Base-by-base conservation (phyloP, 2,329 filamentous ascomycete genomes). In the Davidsoniella eucalypti region DNA sequence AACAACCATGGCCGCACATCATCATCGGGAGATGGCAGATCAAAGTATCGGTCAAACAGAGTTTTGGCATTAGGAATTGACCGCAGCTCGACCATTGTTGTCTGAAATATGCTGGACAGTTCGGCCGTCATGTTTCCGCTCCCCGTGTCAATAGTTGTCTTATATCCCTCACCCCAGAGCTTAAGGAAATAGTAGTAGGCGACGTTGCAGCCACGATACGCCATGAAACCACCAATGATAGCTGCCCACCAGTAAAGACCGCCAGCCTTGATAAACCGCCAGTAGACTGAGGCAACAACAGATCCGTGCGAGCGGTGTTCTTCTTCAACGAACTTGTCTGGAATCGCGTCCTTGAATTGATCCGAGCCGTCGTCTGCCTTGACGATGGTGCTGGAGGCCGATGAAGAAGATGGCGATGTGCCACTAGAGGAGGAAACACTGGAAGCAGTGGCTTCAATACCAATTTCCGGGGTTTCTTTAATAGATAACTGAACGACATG, bases 231-330 rank as follows among this genome's bases (percentile, higher is more conserved):
- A 1, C 76, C 33, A 2, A 90, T 67, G 2, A 88, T 69, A 1
- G 77, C 58, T 2, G 66, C 61, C 87, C 87, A 94, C 69, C 80
- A 86, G 51, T 69, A 69, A 42, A 88, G 68, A 10, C 78, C 82
- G 2, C 87, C 87, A 4, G 87, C 85, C 62, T 79, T 83, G 65
- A 94, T 79, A 56, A 94, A 94, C 55, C 80, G 78, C 78, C 84
- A 87, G 60, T 94, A 94, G 0, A 94, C 80, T 5, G 72, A 72
- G 9, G 77, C 66, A 57, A 87, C 76, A 1, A 94, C 84, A 1
- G 83, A 79, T 16, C 87, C 87, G 53, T 84, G 74, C 0, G 75
- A 80, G 45, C 84, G 73, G 56, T 80, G 69, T 60, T 92, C 84
- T 29, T 88, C 84, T 58, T 87, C 80, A 43, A 87, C 80, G 58